Evolutionary conservation across 2,329 filamentous ascomycete genomes (phyloP), one percentile per base, ranked within the genome.

Genomic region (Parascedosporium putredinis): DNA sequence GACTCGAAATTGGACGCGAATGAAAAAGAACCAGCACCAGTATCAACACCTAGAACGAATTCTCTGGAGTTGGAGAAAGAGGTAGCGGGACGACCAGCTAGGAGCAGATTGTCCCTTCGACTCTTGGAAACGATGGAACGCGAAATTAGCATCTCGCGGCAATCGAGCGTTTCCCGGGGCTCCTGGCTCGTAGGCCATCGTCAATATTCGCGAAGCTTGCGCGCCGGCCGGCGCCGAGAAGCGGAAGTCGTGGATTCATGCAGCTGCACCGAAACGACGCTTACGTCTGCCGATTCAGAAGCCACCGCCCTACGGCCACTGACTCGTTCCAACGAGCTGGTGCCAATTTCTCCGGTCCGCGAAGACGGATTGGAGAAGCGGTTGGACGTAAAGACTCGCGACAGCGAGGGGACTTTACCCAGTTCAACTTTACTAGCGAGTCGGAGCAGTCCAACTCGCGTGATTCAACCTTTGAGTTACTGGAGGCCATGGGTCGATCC

Each of bases 401-500:
- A n/a, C n/a, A n/a, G n/a, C n/a, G n/a, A n/a, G n/a, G n/a, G n/a
- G n/a, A n/a, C n/a, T n/a, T n/a, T n/a, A n/a, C n/a, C n/a, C n/a
- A n/a, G n/a, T 31, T 31, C 27, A 12, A 31, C 27, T 31, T 31
- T 31, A 22, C 18, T 12, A 10, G 12, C 23, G 16, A 10, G 20
- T 18, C 2, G 5, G 38, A 42, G 12, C 10, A 6, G 3, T 8
- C 5, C 10, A 23, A 2, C 3, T 18, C 20, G 20, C 38, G 38
- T 8, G 18, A 31, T 31, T 42, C 18, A 2, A 40, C 45, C 3
- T 16, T 51, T 10, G 10, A 51, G 8, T 42, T 51, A 10, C 33
- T 51, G 5, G 23, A 44, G 6, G 29, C 12, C 40, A 47, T 51
- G 12, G 49, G 49, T 6, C 22, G 36, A 3, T 50, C 50, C 14